These are phyloP conservation scores for Akanthomyces uredinophilus DNA, from an alignment of 2,329 filamentous ascomycete genomes.

Conservation along the genomic window DNA sequence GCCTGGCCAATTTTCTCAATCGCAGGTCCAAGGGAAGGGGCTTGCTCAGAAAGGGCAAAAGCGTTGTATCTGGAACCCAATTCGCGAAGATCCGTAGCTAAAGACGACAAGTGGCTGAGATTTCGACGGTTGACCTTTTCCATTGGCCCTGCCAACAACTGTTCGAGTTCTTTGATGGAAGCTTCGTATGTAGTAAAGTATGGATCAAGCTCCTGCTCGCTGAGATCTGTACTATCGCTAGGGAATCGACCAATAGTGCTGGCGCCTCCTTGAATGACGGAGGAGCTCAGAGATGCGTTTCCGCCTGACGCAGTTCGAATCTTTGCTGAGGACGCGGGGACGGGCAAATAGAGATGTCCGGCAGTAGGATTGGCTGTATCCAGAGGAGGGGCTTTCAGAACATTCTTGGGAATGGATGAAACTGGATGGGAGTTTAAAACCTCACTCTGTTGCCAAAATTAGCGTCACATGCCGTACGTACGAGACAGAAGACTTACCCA, in stretches of 20 bases:
- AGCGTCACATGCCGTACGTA: slow-evolving; percentile 14
- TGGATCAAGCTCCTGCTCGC: slow-evolving; percentile 86
- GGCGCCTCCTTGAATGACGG: slow-evolving; percentile 35
- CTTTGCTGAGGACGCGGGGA: slow-evolving; percentile 81
- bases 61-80: slow-evolving; percentile 94
- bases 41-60: slow-evolving; percentile 91
- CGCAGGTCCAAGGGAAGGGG: slow-evolving; percentile 79
- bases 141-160: slow-evolving; percentile 84
- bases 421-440: slow-evolving; percentile 91
- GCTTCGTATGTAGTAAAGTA: slow-evolving; percentile 94
- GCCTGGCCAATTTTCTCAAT: slow-evolving; percentile 95
- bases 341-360: slow-evolving; percentile 80
- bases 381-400: slow-evolving; percentile 90
- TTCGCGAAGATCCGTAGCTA: slow-evolving; percentile 85
- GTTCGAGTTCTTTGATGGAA: slow-evolving; percentile 86
- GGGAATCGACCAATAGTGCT: slow-evolving; percentile 78
- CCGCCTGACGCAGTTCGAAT: slow-evolving; percentile 56
- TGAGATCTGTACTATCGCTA: slow-evolving; percentile 67
- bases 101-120: slow-evolving; percentile 74
- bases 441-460: slow-evolving; percentile 61
- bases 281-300: slow-evolving; percentile 30
- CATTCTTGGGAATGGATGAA: slow-evolving; percentile 86
- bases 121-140: slow-evolving; percentile 94
- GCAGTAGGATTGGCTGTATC: slow-evolving; percentile 88
- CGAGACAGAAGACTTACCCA: slow-evolving; percentile 59